Evolutionary conservation across 2,329 filamentous ascomycete genomes (phyloP), one percentile per base, ranked within the genome.

Genomic region (Gnomoniopsis sp.): DNA sequence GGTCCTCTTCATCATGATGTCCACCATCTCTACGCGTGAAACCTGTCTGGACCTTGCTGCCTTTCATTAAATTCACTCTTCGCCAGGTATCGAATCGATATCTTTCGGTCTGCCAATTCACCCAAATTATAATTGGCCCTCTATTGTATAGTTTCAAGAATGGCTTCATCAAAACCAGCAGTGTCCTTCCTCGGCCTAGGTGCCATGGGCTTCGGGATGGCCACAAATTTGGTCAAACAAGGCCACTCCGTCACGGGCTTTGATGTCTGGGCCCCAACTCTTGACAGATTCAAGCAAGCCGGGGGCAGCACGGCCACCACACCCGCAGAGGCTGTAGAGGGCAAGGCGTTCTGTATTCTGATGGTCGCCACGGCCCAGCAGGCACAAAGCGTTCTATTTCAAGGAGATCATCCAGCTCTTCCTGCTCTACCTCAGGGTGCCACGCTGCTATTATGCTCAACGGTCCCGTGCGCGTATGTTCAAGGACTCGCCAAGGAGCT

Each of bases 141-240:
- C 7, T 17, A 6, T 46, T 30, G 12, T n/a, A 6, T 26, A 30
- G 17, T 10, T 3, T 6, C 48, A 48, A 67, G 51, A 56, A 73
- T 72, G 65, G 59, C 70, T 19, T 60, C 68, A 51, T 19, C 64
- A 7, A 77, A 76, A 61, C 71, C 71, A 3, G 68, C 71, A 3
- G 65, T 89, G 55, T 82, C 84, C 63, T 90, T 91, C 73, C 86
- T 89, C 63, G 89, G 89, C 77, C 86, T 92, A 3, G 89, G 89
- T 58, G 88, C 88, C 72, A 91, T 91, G 89, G 89, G 89, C 69
- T 89, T 90, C 70, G 89, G 89, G 69, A 91, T 92, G 88, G 89
- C 89, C 63, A 89, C 84, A 60, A 82, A 91, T 69, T 82, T 92
- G 49, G 77, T 91, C 66, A 84, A 85, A 64, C 75, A 82, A 63